A percentile compares a stretch with the other conserved stretches of the same genome.
phyloP scores from a whole-genome alignment of 1,284 basidiomycete genomes.

The Leccinum fallax region DNA sequence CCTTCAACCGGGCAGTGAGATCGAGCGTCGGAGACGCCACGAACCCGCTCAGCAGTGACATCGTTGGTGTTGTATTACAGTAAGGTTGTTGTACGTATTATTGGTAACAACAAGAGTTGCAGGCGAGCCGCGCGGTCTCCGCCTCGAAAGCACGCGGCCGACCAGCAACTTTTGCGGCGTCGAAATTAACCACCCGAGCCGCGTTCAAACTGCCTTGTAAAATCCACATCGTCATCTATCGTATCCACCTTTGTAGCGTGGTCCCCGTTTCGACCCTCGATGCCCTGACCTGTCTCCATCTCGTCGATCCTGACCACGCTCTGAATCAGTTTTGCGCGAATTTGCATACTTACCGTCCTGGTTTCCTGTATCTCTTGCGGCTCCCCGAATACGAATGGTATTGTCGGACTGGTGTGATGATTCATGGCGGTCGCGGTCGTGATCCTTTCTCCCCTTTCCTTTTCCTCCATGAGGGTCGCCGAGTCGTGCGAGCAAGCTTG shows the following conservation, averaged over 20 bases:
- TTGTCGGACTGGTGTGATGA: conserved; percentile 6
- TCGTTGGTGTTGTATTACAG: background rate
- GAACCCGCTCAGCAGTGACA: conserved; percentile 29
- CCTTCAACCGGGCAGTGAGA: conserved; percentile 19
- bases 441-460: conserved; percentile 11
- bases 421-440: conserved; percentile 14
- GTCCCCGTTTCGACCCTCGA: conserved; percentile 25
- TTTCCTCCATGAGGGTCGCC: conserved; percentile 20
- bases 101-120: background rate
- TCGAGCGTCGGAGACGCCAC: conserved; percentile 27
- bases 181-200: background rate
- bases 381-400: conserved; percentile 34
- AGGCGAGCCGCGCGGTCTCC: conserved; percentile 11
- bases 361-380: conserved; percentile 26
- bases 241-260: conserved; percentile 56
- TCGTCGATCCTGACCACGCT: conserved; percentile 24
- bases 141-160: conserved; percentile 1
- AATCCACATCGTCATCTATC: conserved; percentile 34
- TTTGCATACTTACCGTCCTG: conserved; percentile 15
- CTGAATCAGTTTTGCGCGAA: conserved; percentile 18
- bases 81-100: background rate
- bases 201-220: conserved; percentile 9
- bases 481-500: conserved; percentile 35
- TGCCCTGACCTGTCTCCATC: conserved; percentile 27
- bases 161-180: background rate